phyloP scores from a whole-genome alignment of 805 yeast genomes.

The Zygotorulaspora florentina region DNA sequence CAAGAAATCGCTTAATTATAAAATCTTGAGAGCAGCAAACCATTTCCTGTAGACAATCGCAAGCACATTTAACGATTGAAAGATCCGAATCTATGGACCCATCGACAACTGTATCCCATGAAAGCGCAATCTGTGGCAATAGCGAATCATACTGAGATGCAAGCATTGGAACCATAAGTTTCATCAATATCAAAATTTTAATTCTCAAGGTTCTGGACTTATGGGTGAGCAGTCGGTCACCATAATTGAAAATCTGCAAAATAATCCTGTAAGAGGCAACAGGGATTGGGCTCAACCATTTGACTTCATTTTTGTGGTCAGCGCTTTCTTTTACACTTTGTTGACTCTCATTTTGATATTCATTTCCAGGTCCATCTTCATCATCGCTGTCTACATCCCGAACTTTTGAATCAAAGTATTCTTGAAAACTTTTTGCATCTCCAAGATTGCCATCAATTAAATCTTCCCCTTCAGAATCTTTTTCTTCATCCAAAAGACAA shows the following conservation, averaged over 20 bases:
- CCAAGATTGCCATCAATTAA: constrained; percentile 11
- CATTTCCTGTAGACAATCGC: constrained; percentile 20
- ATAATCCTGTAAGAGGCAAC: constrained; percentile 53
- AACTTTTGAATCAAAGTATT: constrained; percentile 36
- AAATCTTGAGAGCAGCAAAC: constrained; percentile 27
- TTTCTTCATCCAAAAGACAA: constrained; percentile 39
- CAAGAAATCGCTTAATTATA: constrained; percentile 28
- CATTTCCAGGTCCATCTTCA: constrained; percentile 26
- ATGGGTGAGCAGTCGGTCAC: constrained; percentile 66
- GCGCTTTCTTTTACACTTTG: constrained; percentile 21
- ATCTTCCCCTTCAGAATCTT: constrained; percentile 32
- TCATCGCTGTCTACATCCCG: constrained; percentile 39
- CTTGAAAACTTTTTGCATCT: constrained; percentile 33
- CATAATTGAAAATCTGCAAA: constrained; percentile 60
- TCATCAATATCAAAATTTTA: constrained; percentile 51
- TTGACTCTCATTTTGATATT: constrained; percentile 15
- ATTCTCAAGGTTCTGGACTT: constrained; percentile 53
- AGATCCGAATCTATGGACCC: constrained; percentile 21
- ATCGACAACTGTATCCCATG: constrained; percentile 27
- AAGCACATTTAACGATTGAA: constrained; percentile 24
- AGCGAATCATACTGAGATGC: constrained; percentile 41
- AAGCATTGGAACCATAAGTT: constrained; percentile 46
- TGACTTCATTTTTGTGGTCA: constrained; percentile 28
- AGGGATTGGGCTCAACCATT: constrained; percentile 71
- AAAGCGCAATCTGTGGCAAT: constrained; percentile 32